These are phyloP conservation scores for Manihot esculenta DNA, from an alignment of 441 rosid species.

Conservation along the genomic window DNA sequence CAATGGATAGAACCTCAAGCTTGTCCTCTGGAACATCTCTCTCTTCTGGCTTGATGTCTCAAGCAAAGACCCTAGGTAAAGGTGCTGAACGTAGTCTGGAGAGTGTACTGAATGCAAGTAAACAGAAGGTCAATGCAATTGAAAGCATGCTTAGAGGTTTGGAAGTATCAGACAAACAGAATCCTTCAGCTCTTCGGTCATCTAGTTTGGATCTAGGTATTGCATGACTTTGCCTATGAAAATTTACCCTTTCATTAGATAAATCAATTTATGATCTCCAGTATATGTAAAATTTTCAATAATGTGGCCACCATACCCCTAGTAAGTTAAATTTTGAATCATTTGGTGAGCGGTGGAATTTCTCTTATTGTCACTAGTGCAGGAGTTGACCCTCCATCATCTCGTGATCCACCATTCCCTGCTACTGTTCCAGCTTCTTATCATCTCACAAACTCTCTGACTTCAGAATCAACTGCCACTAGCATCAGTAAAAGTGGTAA, in stretches of 20 bases:
- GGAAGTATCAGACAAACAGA: slow-evolving; percentile 78
- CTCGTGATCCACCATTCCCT: slow-evolving; percentile 95
- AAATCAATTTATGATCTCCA: slow-evolving; percentile 12
- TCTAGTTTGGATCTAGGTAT: slow-evolving; percentile 99
- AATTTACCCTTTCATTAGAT: background rate
- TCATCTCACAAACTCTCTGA: slow-evolving; percentile 48
- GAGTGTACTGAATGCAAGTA: slow-evolving; percentile 94
- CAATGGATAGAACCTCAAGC: slow-evolving; percentile 94
- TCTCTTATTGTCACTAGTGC: slow-evolving; percentile 78
- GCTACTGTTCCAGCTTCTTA: slow-evolving; percentile 75
- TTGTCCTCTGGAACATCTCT: slow-evolving; percentile 71
- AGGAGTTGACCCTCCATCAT: slow-evolving; percentile 99
- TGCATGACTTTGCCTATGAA: slow-evolving; percentile 32
- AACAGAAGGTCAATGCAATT: slow-evolving; percentile 98
- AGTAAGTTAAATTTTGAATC: slow-evolving; percentile 18
- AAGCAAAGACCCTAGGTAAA: slow-evolving; percentile 67
- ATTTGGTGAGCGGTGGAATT: slow-evolving; percentile 55
- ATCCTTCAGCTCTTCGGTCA: slow-evolving; percentile 71
- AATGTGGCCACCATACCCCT: slow-evolving; percentile 11
- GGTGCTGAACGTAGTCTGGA: slow-evolving; percentile 89
- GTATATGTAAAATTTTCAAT: slow-evolving; percentile 17
- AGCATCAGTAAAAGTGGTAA: slow-evolving; percentile 53
- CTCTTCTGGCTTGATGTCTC: slow-evolving; percentile 80
- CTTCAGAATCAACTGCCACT: slow-evolving; percentile 55
- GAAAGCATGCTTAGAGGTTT: slow-evolving; percentile 99